phyloP scores from a whole-genome alignment of 805 yeast genomes.

The Metschnikowia gruessii region DNA sequence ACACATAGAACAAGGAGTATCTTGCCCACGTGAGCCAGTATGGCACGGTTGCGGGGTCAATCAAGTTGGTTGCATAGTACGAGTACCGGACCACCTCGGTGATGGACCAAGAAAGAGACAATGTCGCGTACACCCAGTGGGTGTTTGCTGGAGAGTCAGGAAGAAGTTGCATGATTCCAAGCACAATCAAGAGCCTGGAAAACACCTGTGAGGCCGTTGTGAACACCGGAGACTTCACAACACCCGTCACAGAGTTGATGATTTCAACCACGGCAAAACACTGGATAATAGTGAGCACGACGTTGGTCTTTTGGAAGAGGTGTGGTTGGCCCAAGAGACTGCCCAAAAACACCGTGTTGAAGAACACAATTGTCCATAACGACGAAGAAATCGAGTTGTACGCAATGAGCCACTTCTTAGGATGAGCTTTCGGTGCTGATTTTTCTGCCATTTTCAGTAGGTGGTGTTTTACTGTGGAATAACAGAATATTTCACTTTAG shows the following conservation, averaged over 20 bases:
- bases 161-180: conserved; percentile 74
- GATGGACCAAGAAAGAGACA: conserved; percentile 83
- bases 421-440: conserved; percentile 14
- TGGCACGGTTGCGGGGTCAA: conserved; percentile 53
- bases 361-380: conserved; percentile 40
- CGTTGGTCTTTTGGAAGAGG: conserved; percentile 57
- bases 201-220: conserved; percentile 87
- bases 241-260: conserved; percentile 70
- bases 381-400: conserved; percentile 43
- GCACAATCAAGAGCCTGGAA: conserved; percentile 76
- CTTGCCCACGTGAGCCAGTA: conserved; percentile 62
- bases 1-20: conserved; percentile 75
- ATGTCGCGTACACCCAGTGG: conserved; percentile 60
- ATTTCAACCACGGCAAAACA: conserved; percentile 78
- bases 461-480: too few species aligned
- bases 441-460: not conserved
- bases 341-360: conserved; percentile 38
- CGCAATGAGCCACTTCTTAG: conserved; percentile 39
- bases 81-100: conserved; percentile 92
- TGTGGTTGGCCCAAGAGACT: conserved; percentile 57
- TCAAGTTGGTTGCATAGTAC: conserved; percentile 72
- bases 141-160: conserved; percentile 67
- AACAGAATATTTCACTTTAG: too few species aligned
- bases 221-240: conserved; percentile 78
- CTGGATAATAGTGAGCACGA: conserved; percentile 65